These are phyloP conservation scores for Coniosporium tulheliwenetii DNA, from an alignment of 2,329 filamentous ascomycete genomes.

Conservation along the genomic window DNA sequence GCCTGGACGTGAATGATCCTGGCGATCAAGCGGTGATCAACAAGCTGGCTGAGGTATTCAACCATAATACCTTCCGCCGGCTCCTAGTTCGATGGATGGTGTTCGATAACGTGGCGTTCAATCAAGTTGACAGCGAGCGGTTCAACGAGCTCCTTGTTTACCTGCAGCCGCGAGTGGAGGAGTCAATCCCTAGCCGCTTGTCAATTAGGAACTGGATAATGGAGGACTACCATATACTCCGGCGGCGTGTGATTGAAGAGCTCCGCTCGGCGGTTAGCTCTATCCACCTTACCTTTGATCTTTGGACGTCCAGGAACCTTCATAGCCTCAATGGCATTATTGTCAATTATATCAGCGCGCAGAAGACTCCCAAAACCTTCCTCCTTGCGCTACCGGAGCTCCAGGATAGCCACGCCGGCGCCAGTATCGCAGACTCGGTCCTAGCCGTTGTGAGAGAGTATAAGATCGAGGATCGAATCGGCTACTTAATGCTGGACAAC, in stretches of 20 bases:
- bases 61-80: not conserved
- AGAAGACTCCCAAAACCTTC: constrained; percentile 2
- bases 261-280: not conserved
- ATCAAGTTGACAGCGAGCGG: not conserved
- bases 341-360: constrained; percentile 5
- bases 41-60: not conserved
- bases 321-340: constrained; percentile 4
- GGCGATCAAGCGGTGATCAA: not conserved
- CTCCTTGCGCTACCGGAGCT: constrained; percentile 5
- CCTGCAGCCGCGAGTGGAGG: not conserved
- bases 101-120: not conserved
- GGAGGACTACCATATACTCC: not conserved
- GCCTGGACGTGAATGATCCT: not conserved
- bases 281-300: constrained; percentile 6
- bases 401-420: constrained; percentile 3
- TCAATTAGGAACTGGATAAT: not conserved
- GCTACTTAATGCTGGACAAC: constrained; percentile 7
- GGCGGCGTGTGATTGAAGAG: not conserved
- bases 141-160: not conserved
- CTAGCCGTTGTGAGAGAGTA: constrained; percentile 2
- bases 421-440: constrained; percentile 1
- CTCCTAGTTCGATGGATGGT: not conserved
- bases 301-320: constrained; percentile 7
- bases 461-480: constrained; percentile 2
- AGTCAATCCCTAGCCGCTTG: not conserved